Evolutionary conservation across 2,329 filamentous ascomycete species (phyloP), one percentile per base, ranked within the genome.

Genomic region (Lecanicillium sp.): DNA sequence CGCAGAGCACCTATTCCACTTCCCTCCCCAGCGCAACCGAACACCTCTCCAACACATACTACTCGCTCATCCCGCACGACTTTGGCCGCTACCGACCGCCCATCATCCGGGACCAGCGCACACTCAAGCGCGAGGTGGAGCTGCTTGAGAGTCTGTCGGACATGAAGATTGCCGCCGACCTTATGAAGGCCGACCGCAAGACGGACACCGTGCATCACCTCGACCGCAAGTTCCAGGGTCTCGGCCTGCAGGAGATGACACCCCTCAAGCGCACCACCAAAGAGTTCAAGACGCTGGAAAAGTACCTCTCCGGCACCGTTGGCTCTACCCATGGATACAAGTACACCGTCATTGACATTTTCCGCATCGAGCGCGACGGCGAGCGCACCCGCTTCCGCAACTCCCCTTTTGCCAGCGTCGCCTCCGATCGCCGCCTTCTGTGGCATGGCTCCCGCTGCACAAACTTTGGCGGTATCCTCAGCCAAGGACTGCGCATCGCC

Each of bases 391-490:
- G 84, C 2, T 89, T 90, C 52, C 60, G 77, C 4, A 61, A 72
- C 30, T 77, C 72, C 31, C 38, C 57, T 7, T 80, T 69, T 43
- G 59, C 73, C 17, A 69, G 71, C 34, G 55, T 69, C 9, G 63
- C 70, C n/a, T 74, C 73, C 34, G 76, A 92, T 54, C 77, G 83
- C 17, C 78, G 85, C 14, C 76, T 94, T 2, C 71, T 95, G 3
- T 95, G 88, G 88, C 88, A 94, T 55, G 87, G 88, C 13, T 89
- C 84, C 13, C 79, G 87, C 25, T 74, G 72, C 22, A 92, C 85
- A 37, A 94, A 94, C 57, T 94, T 81, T 48, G 87, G 83, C 53
- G 88, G 87, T 53, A 95, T 95, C 43, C 74, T 94, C 30, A 84
- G 79, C 41, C 86, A 94, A 59, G 88, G 88, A 47, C 73, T 95